Percentiles rank a stretch among this genome's conserved stretches.
Evolutionary conservation across 1,139 yeast genomes (phyloP).

Genomic region (Geotrichum carabidarum): DNA sequence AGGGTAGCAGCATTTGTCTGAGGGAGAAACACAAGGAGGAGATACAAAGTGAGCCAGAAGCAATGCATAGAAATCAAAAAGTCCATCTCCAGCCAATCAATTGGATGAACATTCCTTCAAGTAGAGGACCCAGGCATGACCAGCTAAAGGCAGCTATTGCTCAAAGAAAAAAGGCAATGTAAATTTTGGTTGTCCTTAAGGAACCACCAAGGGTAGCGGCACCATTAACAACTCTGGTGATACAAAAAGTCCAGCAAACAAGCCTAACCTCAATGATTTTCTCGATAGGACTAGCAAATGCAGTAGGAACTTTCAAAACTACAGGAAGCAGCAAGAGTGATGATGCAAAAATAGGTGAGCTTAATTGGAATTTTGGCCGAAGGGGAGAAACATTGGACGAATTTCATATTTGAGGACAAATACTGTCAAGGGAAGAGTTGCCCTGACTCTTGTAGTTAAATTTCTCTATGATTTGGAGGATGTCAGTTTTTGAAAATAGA

Average conservation of each 20-base stretch:
- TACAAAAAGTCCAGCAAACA: conserved; percentile 71
- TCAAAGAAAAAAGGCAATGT: conserved; percentile 46
- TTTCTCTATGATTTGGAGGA: conserved; percentile 41
- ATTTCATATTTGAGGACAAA: conserved; percentile 57
- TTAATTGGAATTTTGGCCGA: conserved; percentile 50
- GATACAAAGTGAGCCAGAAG: conserved; percentile 38
- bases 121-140: conserved; percentile 60
- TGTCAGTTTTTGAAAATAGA: conserved; percentile 57
- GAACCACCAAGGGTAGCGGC: conserved; percentile 78
- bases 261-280: conserved; percentile 59
- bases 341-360: conserved; percentile 49
- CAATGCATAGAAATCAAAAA: conserved; percentile 46
- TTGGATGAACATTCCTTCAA: conserved; percentile 52
- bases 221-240: conserved; percentile 81
- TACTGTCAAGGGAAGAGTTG: conserved; percentile 49
- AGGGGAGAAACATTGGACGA: conserved; percentile 56
- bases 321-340: conserved; percentile 50
- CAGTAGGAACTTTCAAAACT: conserved; percentile 50
- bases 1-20: conserved; percentile 50
- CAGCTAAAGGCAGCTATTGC: conserved; percentile 54
- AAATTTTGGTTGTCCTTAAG: conserved; percentile 35
- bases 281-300: conserved; percentile 47
- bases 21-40: conserved; percentile 43
- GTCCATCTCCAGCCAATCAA: conserved; percentile 39
- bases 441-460: conserved; percentile 43